A percentile compares a stretch with the other conserved stretches of the same genome.
phyloP scores from a whole-genome alignment of 495 filamentous ascomycete genomes.

The Neurospora africana region DNA sequence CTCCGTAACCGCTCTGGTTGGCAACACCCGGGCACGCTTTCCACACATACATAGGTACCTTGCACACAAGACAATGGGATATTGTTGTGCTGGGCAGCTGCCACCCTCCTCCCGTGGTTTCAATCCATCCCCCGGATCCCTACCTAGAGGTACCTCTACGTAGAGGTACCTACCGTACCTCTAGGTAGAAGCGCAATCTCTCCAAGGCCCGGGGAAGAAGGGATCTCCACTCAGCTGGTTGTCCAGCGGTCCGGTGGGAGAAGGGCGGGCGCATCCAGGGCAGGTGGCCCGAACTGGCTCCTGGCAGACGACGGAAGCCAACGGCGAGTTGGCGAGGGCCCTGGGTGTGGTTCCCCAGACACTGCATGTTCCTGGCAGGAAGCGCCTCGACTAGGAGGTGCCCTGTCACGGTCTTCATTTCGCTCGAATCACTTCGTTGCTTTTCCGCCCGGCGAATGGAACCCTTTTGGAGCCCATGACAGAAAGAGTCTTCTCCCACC shows the following conservation, averaged over 20 bases:
- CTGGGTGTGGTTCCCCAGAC: not conserved
- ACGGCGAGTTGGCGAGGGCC: conserved; percentile 4
- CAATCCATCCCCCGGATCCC: conserved; percentile 1
- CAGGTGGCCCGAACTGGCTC: conserved; percentile 3
- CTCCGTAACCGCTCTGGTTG: not conserved
- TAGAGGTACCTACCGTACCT: too few relatives aligned
- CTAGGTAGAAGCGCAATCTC: conserved; percentile 23
- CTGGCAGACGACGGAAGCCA: not conserved
- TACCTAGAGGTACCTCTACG: too few relatives aligned
- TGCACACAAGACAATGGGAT: not conserved
- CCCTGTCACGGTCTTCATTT: not conserved
- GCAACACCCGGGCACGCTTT: not conserved
- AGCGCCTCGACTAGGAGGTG: not conserved
- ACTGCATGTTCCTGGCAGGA: not conserved
- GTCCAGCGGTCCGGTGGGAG: not conserved
- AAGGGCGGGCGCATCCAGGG: not conserved
- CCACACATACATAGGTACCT: not conserved
- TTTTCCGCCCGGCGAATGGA: not conserved
- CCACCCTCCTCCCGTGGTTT: conserved; percentile 4
- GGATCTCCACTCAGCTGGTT: conserved; percentile 12
- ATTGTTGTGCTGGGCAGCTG: conserved; percentile 1
- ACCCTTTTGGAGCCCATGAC: not conserved
- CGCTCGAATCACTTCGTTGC: not conserved
- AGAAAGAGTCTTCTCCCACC: not conserved
- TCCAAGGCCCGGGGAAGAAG: conserved; percentile 23